Conservation (phyloP, 345 rosid species). For the Linum trigynum region DNA sequence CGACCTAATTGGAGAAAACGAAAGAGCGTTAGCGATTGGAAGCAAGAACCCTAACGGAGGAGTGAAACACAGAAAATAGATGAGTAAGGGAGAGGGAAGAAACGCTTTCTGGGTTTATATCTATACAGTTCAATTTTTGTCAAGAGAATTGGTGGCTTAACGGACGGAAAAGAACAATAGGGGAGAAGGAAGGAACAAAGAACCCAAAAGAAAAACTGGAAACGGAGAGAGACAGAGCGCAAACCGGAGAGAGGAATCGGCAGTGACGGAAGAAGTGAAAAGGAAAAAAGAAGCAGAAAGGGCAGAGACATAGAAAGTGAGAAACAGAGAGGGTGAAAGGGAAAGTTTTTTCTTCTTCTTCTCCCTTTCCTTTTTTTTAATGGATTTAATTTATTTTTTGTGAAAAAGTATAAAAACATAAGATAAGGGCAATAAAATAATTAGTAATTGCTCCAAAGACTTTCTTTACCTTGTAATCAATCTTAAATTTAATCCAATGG, state of each 20-base stretch:
- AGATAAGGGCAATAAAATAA: no score
- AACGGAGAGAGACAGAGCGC: not conserved
- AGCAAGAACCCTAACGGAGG: not conserved
- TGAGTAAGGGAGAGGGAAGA: not conserved
- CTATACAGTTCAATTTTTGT: conserved; percentile 11
- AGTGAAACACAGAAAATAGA: not conserved
- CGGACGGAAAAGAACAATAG: conserved; percentile 9
- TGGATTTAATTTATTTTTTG: no score
- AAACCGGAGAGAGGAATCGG: not conserved
- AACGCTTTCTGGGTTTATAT: conserved; percentile 3
- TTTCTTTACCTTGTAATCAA: no score
- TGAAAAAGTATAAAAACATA: no score
- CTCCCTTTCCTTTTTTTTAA: not conserved
- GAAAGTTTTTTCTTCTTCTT: no score
- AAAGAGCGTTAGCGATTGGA: no score
- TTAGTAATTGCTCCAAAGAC: no score
- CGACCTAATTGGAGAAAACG: no score
- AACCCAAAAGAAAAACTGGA: not conserved
- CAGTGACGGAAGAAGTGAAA: not conserved
- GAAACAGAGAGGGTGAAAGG: no score
- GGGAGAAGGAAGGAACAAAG: conserved; percentile 7
- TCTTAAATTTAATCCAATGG: no score
- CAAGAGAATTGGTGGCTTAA: conserved; percentile 4
- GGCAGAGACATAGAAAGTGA: no score
- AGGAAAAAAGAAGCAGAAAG: not conserved